Base-by-base conservation (phyloP, 2,329 filamentous ascomycete genomes). In the Clonostachys rosea region DNA sequence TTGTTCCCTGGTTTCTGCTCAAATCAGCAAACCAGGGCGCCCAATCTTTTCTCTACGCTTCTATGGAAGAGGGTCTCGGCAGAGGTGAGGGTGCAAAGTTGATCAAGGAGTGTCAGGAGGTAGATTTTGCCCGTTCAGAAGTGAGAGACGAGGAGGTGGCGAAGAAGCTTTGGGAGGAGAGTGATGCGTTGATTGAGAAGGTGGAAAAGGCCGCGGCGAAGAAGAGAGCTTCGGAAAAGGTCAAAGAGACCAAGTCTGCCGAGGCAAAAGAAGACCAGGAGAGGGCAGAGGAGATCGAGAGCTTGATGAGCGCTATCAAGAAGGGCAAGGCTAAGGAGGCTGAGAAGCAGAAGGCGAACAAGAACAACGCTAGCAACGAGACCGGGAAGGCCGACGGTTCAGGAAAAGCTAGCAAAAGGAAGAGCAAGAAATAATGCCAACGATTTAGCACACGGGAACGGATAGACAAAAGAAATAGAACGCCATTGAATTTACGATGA, bases 141-240 rank as follows among this genome's bases (percentile, higher is more conserved):
- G 76, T 96, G 41, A 78, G 78, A 53, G 87, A 95, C 60, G 91
- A 95, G 53, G 79, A 78, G 17, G 69, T 88, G 33, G 91, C 90
- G 49, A 91, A 95, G 76, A 81, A 84, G 63, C 72, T 99, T 14
- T 99, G 92, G 92, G 82, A 95, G 61, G 84, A 88, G 49, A 96
- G 88, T 60, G 91, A 96, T 59, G 83, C 82, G 60, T 80, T 95
- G 52, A 85, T 97, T 47, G 86, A 95, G 63, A 78, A 79, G 56
- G 79, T 86, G 13, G 91, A 97, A 67, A 95, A 89, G 70, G 81
- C 86, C 61, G 81, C 85, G 20, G 91, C 91, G 1, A 66, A 68
- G 9, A 78, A 75, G 56, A 61, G 73, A 43, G 72, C 70, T 2
- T 57, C 65, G 42, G 76, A 70, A 58, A 60, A 70, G 18, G 55